These are phyloP conservation scores for Prunus mume DNA, from an alignment of 306 rosid genomes.

Conservation along the genomic window DNA sequence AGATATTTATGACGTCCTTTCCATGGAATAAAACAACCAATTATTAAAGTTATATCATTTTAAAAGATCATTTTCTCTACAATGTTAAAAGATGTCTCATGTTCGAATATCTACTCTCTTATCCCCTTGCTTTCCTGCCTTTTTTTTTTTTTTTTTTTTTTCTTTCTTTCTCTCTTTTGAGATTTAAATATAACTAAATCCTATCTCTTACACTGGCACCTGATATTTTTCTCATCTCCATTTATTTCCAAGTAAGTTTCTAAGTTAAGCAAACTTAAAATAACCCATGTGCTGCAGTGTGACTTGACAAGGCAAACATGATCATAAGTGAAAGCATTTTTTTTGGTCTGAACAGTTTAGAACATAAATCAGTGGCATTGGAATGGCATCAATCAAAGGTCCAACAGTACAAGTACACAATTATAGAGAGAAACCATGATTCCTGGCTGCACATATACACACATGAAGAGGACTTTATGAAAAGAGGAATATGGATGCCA, in stretches of 20 bases:
- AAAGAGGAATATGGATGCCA: conserved; percentile 28
- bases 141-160: accelerated
- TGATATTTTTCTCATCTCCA: neutral
- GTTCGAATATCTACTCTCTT: too few species aligned
- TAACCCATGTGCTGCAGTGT: conserved; percentile 42
- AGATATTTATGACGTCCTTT: too few species aligned
- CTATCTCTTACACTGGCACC: neutral
- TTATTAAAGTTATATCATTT: too few species aligned
- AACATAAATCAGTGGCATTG: conserved; percentile 40
- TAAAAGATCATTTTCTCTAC: too few species aligned
- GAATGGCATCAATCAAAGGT: conserved; percentile 42
- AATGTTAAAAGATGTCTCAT: too few species aligned
- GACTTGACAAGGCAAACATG: conserved; percentile 40
- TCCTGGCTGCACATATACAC: conserved; percentile 54
- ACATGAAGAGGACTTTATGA: conserved; percentile 27
- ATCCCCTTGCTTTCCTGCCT: too few species aligned
- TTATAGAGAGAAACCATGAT: conserved; percentile 44
- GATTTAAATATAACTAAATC: neutral
- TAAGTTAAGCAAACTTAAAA: neutral
- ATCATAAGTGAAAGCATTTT: neutral
- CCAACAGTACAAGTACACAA: conserved; percentile 23
- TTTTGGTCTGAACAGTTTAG: conserved; percentile 27
- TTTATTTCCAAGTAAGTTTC: neutral
- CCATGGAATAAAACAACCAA: too few species aligned
- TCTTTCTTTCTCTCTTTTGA: too few species aligned